Evolutionary conservation across 1,139 yeast species (phyloP), one percentile per base, ranked within the genome.

Genomic region (Suhomyces chickasaworum): DNA sequence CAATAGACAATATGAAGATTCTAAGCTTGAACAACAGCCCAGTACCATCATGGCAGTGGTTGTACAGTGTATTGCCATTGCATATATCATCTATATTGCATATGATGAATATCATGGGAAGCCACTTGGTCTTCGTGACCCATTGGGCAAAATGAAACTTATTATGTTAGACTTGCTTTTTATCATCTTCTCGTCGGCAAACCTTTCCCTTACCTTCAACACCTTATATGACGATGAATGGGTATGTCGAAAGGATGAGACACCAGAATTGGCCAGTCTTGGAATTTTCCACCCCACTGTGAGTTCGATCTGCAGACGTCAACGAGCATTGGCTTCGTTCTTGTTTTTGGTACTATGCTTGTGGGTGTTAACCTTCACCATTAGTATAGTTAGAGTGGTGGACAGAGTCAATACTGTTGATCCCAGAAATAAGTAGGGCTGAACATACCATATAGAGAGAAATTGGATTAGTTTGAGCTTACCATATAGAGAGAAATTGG

Each of bases 161-260:
- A 75, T 81, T 46, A 73, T 90, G 77, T 72, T 89, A 53, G 99
- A 93, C 61, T 71, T 91, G 41, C 69, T 91, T 31, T 89, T 93
- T 65, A 89, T 93, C 53, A 89, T 93, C n/a, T 88, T 91, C 60
- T 83, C 91, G n/a, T 83, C 95, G 41, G 97, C 97, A 1, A 91
- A 90, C 62, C 67, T 91, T 49, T 83, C 97, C 7, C 74, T 93
- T 42, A 82, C 97, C 1, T 90, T 90, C 67, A 86, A 89, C 61
- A 85, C 97, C 1, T 71, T 91, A 45, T 87, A 73, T 62, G 97
- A 89, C 62, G 75, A 77, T 41, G 78, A 83, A 55, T 91, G 97
- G 97, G 91, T 89, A 7, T 91, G 97, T 64, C 45, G 50, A 37
- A 41, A 47, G n/a, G 58, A 57, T 46, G 51, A 55, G 30, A 60